Evolutionary conservation across 805 yeast species (phyloP), one percentile per base, ranked within the genome.

Genomic region (Phaffomyces opuntiae): DNA sequence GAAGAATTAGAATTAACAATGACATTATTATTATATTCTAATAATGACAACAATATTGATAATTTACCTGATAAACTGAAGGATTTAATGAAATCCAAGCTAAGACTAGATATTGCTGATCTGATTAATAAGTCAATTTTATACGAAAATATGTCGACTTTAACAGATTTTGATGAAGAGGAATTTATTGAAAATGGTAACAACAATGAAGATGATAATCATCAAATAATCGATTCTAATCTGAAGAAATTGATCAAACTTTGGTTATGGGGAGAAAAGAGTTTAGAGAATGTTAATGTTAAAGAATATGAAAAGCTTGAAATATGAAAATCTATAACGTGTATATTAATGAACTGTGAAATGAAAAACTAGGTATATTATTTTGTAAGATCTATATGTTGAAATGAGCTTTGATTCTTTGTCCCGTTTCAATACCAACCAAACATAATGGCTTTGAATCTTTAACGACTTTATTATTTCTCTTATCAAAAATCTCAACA

Each of bases 1-100:
- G 75, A 77, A 45, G 91, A 87, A 52, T 65, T 89, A 49, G 96
- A 90, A 59, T 68, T 81, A 38, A 81, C 95, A 3, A 86, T 89
- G 93, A 87, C 95, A 21, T 68, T 89, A 49, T 65, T 89, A 34
- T 78, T 79, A 35, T 74, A 73, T 50, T 73, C 78, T 1, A 59
- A 60, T 19, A 59, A 49, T 26, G 39, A 36, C 9, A 5, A 43
- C 53, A 14, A 56, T 53, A 49, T 49, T 7, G 43, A 59, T 36
- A 38, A 49, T 44, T 58, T 82, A 32, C 89, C 88, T 0, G 65
- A 65, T 27, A 77, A 76, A 50, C 64, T 87, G 50, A 66, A 74
- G 39, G 67, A 67, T 21, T 64, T 87, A 36, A 70, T 84, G 59
- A 79, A 83, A 49, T 63, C 81, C 37, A 71, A 80, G 35, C 61